Evolutionary conservation across 805 yeast species (phyloP), one percentile per base, ranked within the genome.

Genomic region (Citeromyces nyonsensis): DNA sequence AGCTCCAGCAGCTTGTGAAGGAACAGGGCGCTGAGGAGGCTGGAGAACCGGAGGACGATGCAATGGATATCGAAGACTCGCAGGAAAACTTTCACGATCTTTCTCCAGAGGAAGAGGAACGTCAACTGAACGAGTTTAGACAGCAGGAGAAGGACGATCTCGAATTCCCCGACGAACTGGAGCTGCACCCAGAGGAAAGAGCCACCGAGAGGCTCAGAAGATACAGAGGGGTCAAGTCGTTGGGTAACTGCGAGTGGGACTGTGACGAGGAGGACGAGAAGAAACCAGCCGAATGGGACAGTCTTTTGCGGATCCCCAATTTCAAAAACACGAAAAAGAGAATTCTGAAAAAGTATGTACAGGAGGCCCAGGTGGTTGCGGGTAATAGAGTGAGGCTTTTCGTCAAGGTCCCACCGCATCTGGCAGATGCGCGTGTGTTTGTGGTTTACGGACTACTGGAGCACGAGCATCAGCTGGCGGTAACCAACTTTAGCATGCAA

Each of bases 81-180:
- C 39, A 36, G n/a, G 40, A 77, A 39, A 63, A 65, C 61, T 76
- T 73, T 47, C 73, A 73, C 34, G 95, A 84, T 25, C 56, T 84
- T 32, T 59, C 78, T 1, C 73, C 77, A 24, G 95, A 82, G 44
- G 95, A 84, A 44, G 95, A 83, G 51, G 73, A 72, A 37, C 67
- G 73, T 44, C 95, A 86, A 54, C 61, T 84, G 39, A 58, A 66
- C 35, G 68, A 65, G 44, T 85, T 64, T 57, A 70, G 91, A 43
- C 63, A 62, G 26, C 53, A 70, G 39, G 95, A 74, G 41, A 68
- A 69, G 37, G 96, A 86, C 35, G 96, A 84, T 49, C 65, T 72
- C 25, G 95, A 86, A 44, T 91, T 85, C 62, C 97, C 97, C 0
- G 99, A 91, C 55, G 98, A 91, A 56, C 57, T 88, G 35, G 97